Evolutionary conservation across 352 stramenopile species (phyloP).

Genomic region (Phytopythium litorale): DNA sequence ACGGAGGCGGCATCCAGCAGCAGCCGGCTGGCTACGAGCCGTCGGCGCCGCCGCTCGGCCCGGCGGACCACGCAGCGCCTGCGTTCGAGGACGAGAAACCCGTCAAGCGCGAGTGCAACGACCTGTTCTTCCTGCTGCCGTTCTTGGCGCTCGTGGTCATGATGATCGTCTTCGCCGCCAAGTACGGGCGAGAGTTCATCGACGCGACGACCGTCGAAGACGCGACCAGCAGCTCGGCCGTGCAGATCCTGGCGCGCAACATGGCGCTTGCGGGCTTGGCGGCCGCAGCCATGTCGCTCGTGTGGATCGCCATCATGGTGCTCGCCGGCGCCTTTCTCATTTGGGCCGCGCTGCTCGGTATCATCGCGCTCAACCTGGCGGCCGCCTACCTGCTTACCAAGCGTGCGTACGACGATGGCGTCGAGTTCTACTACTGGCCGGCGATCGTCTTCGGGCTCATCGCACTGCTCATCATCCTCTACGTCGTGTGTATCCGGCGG

Average conservation of each 20-base stretch:
- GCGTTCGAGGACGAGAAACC: slow-evolving; percentile 6
- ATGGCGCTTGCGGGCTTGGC: slow-evolving; percentile 46
- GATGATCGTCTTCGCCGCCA: slow-evolving; percentile 43
- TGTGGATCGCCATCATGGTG: slow-evolving; percentile 80
- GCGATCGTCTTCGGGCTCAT: slow-evolving; percentile 48
- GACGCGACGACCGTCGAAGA: slow-evolving; percentile 41
- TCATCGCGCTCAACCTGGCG: slow-evolving; percentile 47
- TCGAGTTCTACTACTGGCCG: slow-evolving; percentile 68
- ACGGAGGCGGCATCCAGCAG: background rate
- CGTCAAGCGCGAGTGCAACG: slow-evolving; percentile 57
- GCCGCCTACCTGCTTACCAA: slow-evolving; percentile 67
- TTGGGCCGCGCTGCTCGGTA: slow-evolving; percentile 48
- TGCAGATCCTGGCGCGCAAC: slow-evolving; percentile 57
- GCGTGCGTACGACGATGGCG: slow-evolving; percentile 50
- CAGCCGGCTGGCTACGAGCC: background rate
- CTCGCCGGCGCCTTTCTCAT: slow-evolving; percentile 37
- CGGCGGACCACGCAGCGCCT: slow-evolving; percentile 10
- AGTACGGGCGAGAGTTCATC: slow-evolving; percentile 65
- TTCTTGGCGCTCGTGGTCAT: slow-evolving; percentile 53
- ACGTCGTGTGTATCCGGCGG: slow-evolving; percentile 67
- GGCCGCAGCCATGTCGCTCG: slow-evolving; percentile 55
- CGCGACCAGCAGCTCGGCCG: slow-evolving; percentile 31
- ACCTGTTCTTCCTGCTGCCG: slow-evolving; percentile 69
- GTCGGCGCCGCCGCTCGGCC: background rate
- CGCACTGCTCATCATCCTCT: slow-evolving; percentile 46